A percentile compares a stretch with the other conserved stretches of the same genome.
Conservation (phyloP, 208 protist species). For the Tritrichomonas musculus region DNA sequence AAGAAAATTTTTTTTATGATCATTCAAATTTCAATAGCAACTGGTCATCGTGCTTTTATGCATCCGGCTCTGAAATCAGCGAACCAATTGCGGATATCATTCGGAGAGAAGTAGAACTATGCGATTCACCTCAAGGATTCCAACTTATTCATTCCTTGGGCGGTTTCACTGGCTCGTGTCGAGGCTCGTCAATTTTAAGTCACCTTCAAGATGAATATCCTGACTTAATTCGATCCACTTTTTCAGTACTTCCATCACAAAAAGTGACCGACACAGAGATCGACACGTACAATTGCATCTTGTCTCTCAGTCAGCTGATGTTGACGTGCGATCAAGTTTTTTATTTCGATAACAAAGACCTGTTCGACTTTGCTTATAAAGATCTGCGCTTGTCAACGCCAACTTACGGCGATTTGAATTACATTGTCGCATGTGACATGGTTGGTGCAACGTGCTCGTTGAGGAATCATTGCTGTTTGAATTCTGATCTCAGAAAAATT, state of each 20-base stretch:
- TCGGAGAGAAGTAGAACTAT: conserved; percentile 65
- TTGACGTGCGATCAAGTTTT: conserved; percentile 60
- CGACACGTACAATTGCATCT: conserved; percentile 60
- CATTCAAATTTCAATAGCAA: conserved; percentile 63
- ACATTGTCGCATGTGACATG: conserved; percentile 64
- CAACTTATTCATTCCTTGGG: conserved; percentile 67
- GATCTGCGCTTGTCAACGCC: conserved; percentile 64
- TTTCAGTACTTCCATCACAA: conserved; percentile 67
- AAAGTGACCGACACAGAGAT: conserved; percentile 56
- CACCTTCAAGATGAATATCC: conserved; percentile 68
- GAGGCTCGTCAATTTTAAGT: conserved; percentile 62
- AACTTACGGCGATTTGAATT: conserved; percentile 64
- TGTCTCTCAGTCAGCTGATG: conserved; percentile 62
- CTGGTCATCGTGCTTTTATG: conserved; percentile 72
- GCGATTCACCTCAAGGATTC: conserved; percentile 69
- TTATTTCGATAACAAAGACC: conserved; percentile 63
- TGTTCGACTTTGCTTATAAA: conserved; percentile 64
- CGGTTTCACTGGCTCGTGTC: conserved; percentile 66
- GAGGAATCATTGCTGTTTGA: conserved; percentile 67
- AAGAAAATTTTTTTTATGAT: conserved; percentile 63
- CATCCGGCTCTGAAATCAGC: conserved; percentile 62
- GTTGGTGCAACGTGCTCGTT: conserved; percentile 63
- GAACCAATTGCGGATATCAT: conserved; percentile 63
- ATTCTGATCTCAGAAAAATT: conserved; percentile 64
- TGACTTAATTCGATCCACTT: conserved; percentile 66